These are phyloP conservation scores for Myriosclerotinia duriaeana DNA, from an alignment of 2,329 filamentous ascomycete species.

Conservation along the genomic window DNA sequence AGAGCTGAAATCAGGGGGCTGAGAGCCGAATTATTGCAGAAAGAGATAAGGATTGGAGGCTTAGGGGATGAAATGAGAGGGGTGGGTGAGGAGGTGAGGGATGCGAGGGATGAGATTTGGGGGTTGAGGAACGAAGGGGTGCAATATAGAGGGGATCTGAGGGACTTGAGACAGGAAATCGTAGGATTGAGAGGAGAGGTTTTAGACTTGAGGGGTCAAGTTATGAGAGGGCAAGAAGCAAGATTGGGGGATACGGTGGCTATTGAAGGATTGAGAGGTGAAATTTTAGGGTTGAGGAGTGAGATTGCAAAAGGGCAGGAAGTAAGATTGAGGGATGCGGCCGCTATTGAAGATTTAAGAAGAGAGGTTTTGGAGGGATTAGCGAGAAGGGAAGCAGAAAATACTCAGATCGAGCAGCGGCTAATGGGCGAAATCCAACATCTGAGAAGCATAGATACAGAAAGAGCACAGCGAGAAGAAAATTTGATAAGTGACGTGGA, in stretches of 20 bases:
- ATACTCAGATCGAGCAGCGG: background rate
- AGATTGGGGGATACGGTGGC: background rate
- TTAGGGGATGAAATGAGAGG: background rate
- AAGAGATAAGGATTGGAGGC: background rate
- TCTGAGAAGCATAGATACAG: background rate
- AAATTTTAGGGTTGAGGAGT: background rate
- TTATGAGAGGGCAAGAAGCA: background rate
- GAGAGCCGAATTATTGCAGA: background rate
- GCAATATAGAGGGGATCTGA: background rate
- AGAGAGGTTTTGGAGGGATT: constrained; percentile 13
- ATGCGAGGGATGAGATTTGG: background rate
- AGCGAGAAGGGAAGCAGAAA: background rate
- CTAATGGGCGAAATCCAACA: background rate
- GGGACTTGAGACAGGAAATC: background rate
- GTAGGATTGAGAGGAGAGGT: background rate
- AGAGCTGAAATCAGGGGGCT: background rate
- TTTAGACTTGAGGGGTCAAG: background rate
- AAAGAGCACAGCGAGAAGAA: background rate
- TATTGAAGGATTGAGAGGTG: background rate
- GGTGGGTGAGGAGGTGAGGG: background rate
- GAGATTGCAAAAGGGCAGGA: background rate
- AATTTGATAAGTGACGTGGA: background rate
- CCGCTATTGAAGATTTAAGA: background rate
- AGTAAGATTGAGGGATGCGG: background rate
- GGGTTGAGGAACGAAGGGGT: background rate